phyloP scores from a whole-genome alignment of 352 stramenopile species.

The Phytophthora quininea region DNA sequence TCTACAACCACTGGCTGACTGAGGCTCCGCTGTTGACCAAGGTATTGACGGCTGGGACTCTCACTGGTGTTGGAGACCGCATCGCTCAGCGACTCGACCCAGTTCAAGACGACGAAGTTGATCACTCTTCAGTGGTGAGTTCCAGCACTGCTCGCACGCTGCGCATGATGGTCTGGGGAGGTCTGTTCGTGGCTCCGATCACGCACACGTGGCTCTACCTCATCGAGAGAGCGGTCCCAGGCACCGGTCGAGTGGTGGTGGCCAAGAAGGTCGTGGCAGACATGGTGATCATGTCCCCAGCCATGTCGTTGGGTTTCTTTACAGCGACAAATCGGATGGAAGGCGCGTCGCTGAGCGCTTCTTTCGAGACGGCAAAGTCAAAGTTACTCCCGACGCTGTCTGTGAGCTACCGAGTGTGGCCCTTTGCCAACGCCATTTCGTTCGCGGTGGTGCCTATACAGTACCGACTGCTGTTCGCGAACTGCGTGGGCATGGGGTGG shows the following conservation, averaged over 20 bases:
- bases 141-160: slow-evolving; percentile 33
- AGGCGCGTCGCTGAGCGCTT: slow-evolving; percentile 21
- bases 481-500: slow-evolving; percentile 41
- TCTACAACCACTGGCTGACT: slow-evolving; percentile 55
- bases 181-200: slow-evolving; percentile 81
- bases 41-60: slow-evolving; percentile 24
- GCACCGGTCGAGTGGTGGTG: slow-evolving; percentile 24
- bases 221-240: slow-evolving; percentile 58
- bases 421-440: slow-evolving; percentile 39
- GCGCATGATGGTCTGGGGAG: slow-evolving; percentile 85
- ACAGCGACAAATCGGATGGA: slow-evolving; percentile 39
- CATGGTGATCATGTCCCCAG: slow-evolving; percentile 39
- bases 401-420: slow-evolving; percentile 45
- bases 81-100: slow-evolving; percentile 48
- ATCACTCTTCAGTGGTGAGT: slow-evolving; percentile 18
- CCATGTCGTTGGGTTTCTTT: slow-evolving; percentile 40
- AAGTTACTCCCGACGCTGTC: slow-evolving; percentile 33
- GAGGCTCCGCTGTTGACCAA: slow-evolving; percentile 39
- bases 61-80: slow-evolving; percentile 55
- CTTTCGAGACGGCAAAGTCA: slow-evolving; percentile 29
- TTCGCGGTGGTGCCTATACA: slow-evolving; percentile 39
- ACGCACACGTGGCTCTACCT: slow-evolving; percentile 92
- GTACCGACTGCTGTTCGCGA: slow-evolving; percentile 38
- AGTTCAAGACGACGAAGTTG: slow-evolving; percentile 1
- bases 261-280: slow-evolving; percentile 12